Percentiles rank a stretch among this genome's conserved stretches.
Evolutionary conservation across 2,329 filamentous ascomycete species (phyloP).

Genomic region (Aspergillus floridensis): DNA sequence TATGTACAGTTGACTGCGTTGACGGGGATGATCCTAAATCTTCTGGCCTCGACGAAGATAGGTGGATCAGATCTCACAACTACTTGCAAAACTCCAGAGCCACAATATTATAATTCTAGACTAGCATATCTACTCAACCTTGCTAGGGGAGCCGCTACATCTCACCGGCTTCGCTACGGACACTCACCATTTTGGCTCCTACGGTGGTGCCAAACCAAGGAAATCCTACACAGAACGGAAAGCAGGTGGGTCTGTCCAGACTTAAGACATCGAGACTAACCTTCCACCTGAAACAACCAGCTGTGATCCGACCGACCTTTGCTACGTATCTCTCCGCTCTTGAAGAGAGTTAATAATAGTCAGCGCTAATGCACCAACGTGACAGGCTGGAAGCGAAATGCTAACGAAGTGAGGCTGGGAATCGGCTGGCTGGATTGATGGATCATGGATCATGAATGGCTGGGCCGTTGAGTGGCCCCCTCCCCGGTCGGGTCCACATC

Average conservation of each 20-base stretch:
- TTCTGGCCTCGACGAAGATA: too few relatives aligned
- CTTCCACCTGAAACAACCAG: too few relatives aligned
- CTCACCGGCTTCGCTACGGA: too few relatives aligned
- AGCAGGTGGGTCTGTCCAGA: neutral
- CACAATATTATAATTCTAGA: too few relatives aligned
- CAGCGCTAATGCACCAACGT: neutral
- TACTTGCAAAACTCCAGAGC: too few relatives aligned
- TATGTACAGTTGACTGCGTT: too few relatives aligned
- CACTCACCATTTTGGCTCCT: too few relatives aligned
- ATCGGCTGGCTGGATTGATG: neutral
- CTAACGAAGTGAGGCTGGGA: neutral
- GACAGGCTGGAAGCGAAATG: neutral
- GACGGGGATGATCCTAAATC: too few relatives aligned
- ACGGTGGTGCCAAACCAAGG: neutral
- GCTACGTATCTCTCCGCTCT: neutral
- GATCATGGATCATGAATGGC: neutral
- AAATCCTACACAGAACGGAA: neutral
- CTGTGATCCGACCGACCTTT: neutral
- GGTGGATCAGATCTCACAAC: too few relatives aligned
- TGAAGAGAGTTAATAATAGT: neutral
- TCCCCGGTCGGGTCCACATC: neutral
- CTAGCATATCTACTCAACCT: too few relatives aligned
- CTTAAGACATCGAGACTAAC: neutral
- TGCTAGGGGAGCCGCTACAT: too few relatives aligned
- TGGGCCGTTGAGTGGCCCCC: neutral